A percentile compares a stretch with the other conserved stretches of the same genome.
These are phyloP conservation scores for Choanephora cucurbitarum DNA, from an alignment of 371 early-diverging fungal species.

Conservation along the genomic window DNA sequence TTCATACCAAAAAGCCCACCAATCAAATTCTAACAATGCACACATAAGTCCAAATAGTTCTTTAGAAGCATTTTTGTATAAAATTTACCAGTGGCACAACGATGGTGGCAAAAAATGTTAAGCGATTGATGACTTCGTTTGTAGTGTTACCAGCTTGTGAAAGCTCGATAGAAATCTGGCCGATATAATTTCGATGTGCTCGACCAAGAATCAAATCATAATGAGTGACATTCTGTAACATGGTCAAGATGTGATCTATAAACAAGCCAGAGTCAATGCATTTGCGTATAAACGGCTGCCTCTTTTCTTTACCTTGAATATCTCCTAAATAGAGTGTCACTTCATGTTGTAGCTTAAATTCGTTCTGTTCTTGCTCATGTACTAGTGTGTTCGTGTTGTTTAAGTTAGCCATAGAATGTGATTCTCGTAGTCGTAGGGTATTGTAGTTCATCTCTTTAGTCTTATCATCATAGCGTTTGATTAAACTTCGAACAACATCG, in stretches of 20 bases:
- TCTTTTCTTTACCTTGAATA: conserved; percentile 68
- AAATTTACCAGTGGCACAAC: conserved; percentile 68
- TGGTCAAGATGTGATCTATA: conserved; percentile 91
- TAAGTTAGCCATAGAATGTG: neutral
- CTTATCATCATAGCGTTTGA: conserved; percentile 61
- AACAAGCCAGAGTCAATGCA: neutral
- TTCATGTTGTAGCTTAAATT: conserved; percentile 49
- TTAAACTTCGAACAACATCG: conserved; percentile 78
- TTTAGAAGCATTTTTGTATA: neutral
- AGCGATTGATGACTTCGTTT: conserved; percentile 87
- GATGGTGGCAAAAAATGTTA: conserved; percentile 91
- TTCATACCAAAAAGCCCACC: conserved; percentile 84
- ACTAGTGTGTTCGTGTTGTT: conserved; percentile 6
- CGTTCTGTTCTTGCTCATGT: conserved; percentile 12
- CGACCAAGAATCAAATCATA: conserved; percentile 89
- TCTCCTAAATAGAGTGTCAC: conserved; percentile 82
- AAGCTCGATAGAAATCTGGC: conserved; percentile 94
- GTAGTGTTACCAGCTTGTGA: conserved; percentile 92
- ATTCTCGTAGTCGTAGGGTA: conserved; percentile 9
- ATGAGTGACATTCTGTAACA: conserved; percentile 89
- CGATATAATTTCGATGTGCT: conserved; percentile 93
- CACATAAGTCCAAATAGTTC: neutral
- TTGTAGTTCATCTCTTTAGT: conserved; percentile 38
- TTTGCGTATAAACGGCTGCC: neutral
- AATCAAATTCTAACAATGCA: conserved; percentile 70